Base-by-base conservation (phyloP, 805 yeast genomes). In the Cyberlindnera samutprakarnensis region DNA sequence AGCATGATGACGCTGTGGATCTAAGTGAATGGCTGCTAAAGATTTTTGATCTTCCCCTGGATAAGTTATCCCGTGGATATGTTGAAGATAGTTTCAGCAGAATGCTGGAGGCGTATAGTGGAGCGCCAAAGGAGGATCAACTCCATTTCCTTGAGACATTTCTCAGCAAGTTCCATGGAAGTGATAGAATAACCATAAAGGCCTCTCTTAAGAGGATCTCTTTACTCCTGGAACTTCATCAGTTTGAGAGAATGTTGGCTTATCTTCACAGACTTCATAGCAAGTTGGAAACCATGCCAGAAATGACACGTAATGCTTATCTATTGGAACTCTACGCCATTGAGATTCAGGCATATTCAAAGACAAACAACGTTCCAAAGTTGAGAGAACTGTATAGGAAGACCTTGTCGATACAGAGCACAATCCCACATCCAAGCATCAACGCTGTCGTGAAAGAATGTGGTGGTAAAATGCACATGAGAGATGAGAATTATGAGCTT, bases 371-470 rank as follows among this genome's bases (percentile, higher is more conserved):
- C 18, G 43, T 61, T 19, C 38, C 61, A 4, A 55, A 59, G 35
- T 56, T 80, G 26, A 62, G 64, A 32, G 59, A 64, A 30, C 58
- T 77, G 14, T 73, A 79, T 41, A 54, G 61, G 18, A 59, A 70
- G 38, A 62, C 78, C 0, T 41, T 59, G n/a, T 41, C 53, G 6
- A 59, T 77, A 14, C 67, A 70, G 7, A 62, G 76, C 1, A 81
- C 84, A 2, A 77, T 81, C 3, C 81, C 87, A 1, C 94, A 85
- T 47, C 87, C 94, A 1, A 62, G 69, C 29, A 75, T 80, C 18
- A 62, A 76, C 53, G 95, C 90, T 2, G 70, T 78, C n/a, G 69
- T 84, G 17, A 68, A 74, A 39, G 90, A 83, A 51, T 77, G 85
- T 42, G 84, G 86, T 0, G 94, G 87, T 3, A 68, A 74, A 32